A percentile compares a stretch with the other conserved stretches of the same genome.
Conservation (phyloP, 768 basidiomycete genomes). For the Collybia sordida region DNA sequence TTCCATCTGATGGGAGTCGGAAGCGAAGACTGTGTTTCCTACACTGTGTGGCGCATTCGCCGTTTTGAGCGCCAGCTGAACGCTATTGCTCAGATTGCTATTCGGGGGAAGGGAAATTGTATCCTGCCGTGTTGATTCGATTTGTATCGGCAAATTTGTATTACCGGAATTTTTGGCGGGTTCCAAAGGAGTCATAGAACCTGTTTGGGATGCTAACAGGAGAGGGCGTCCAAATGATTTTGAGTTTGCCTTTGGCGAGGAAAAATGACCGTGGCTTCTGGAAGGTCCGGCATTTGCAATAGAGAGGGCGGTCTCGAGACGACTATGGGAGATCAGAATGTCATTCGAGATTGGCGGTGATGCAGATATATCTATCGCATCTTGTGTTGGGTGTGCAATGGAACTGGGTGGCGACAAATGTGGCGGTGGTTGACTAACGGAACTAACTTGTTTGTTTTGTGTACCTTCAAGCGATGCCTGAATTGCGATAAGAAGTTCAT, state of each 20-base stretch:
- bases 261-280: slow-evolving; percentile 11
- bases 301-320: slow-evolving; percentile 66
- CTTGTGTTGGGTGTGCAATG: not conserved
- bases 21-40: not conserved
- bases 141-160: not conserved
- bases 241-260: slow-evolving; percentile 4
- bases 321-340: slow-evolving; percentile 29
- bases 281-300: slow-evolving; percentile 59
- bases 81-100: not conserved
- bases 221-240: slow-evolving; percentile 29
- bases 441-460: not conserved
- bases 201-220: slow-evolving; percentile 20
- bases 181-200: slow-evolving; percentile 4
- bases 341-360: slow-evolving; percentile 19
- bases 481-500: slow-evolving; percentile 57
- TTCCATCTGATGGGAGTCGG: not conserved
- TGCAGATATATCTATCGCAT: not conserved
- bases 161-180: not conserved
- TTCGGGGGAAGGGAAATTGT: not conserved
- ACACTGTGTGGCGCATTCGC: not conserved
- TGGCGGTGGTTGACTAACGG: not conserved
- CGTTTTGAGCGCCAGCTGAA: not conserved
- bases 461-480: slow-evolving; percentile 56
- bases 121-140: not conserved
- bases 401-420: no score